Evolutionary conservation across 2,329 filamentous ascomycete species (phyloP), one percentile per base, ranked within the genome.

Genomic region (Colletotrichum eremochloae): DNA sequence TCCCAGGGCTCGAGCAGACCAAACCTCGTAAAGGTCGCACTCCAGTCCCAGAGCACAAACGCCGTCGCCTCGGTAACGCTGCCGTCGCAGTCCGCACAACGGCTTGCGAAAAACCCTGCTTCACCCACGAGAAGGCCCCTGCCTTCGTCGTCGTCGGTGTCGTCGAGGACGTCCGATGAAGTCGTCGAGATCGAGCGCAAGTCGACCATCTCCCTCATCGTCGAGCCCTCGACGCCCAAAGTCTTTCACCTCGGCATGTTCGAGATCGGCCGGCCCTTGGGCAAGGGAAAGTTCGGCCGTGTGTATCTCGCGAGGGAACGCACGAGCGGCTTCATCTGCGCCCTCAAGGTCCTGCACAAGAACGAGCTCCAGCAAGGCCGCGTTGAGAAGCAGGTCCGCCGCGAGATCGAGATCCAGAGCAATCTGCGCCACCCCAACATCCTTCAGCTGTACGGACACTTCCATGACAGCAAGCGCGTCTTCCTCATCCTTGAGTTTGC

Each of bases 221-320:
- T 91, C 60, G 89, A 92, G 78, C 87, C 90, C 48, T 78, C 81
- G 74, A 69, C 84, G 29, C 88, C 87, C 55, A 91, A 90, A 76
- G 82, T 94, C 76, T 95, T 95, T 83, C 94, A 97, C 80, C 89
- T 97, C 5, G 93, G 94, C 82, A 97, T 97, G 94, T 97, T 97
- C 81, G 95, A 97, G 81, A 97, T 97, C 75, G 94, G 94, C 50
- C 93, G 94, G 76, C 93, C 94, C 1, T 86, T 97, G 4, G 94
- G 94, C 65, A 96, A 96, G 83, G 94, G 94, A 75, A 97, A 96
- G 80, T 97, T 96, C 78, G 94, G 94, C 1, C 89, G 94, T 57
- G 94, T 97, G 3, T 97, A 97, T 80, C 89, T 97, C 38, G 94
- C 93, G 61, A 92, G 94, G 68, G 94, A 96, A 82, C 90, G 93